Base-by-base conservation (phyloP, 257 asterid species). In the Fraxinus anomala region DNA sequence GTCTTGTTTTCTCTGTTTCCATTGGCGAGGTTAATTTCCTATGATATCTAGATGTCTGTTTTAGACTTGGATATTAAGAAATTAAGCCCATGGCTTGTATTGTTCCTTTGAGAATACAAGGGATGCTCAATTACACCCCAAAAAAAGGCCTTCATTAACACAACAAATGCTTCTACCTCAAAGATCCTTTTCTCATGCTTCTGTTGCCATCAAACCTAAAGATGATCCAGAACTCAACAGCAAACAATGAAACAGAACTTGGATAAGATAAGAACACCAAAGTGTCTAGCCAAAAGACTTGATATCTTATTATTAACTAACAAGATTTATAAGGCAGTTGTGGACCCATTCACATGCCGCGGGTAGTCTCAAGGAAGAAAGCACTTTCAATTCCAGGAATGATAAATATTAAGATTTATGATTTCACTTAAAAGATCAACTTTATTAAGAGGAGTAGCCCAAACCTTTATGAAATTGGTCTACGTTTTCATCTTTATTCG, bases 171-270 rank as follows among this genome's bases (percentile, higher is more conserved):
- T 56, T 56, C 30, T 56, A 56, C 26, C 30, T 23, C 26, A 19
- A 17, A 19, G 28, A 7, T 56, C 24, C 4, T 21, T 63, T 63
- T 63, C 34, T 54, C 24, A 19, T 54, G 65, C 23, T 54, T 54
- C 11, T 54, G 65, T 16, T 47, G 19, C n/a, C 56, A 14, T 47
- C 56, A 47, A 40, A 40, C 49, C 49, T 40, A 40, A 40, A n/a
- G 65, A 54, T 5, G 26, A 54, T 54, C 65, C 65, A 54, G 65
- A 54, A 54, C 23, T 54, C 65, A 54, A 54, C 65, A 54, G 65
- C 65, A 54, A 54, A 47, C 65, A 54, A 54, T 12, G 26, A 54
- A 54, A 54, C 56, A 47, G 6, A 54, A 54, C 10, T 54, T 5
- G 26, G 26, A 19, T 54, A 54, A n/a, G 65, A 19, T 54, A 13